Conservation (phyloP, 441 rosid species). For the Metrosideros polymorpha region DNA sequence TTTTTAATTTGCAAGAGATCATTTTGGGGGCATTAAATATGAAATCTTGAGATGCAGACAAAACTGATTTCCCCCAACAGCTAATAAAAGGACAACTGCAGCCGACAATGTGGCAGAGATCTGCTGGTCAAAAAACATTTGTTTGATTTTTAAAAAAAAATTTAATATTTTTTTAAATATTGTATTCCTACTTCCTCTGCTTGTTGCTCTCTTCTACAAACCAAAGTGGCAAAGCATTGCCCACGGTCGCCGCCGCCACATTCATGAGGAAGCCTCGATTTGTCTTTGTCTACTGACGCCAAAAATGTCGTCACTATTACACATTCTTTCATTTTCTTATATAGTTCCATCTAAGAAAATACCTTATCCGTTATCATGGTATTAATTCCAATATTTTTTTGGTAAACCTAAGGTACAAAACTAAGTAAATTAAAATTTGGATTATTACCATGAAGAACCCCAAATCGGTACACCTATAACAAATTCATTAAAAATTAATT, state of each 20-base stretch:
- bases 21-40: not conserved
- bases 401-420: too few species aligned
- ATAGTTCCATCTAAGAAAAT: not conserved
- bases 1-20: not conserved
- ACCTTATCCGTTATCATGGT: too few species aligned
- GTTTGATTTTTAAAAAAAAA: not conserved
- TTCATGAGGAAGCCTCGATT: not conserved
- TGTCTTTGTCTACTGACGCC: not conserved
- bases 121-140: not conserved
- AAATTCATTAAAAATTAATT: too few species aligned
- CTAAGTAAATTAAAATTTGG: too few species aligned
- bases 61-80: not conserved
- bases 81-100: not conserved
- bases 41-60: not conserved
- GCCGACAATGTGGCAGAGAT: not conserved
- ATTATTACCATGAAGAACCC: too few species aligned
- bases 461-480: too few species aligned
- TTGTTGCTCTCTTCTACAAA: not conserved
- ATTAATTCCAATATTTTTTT: too few species aligned
- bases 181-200: not conserved
- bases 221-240: not conserved
- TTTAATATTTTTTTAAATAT: not conserved
- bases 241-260: not conserved
- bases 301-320: not conserved
- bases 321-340: not conserved